These are phyloP conservation scores for Parathielavia hyrcaniae DNA, from an alignment of 495 filamentous ascomycete genomes.

Conservation along the genomic window DNA sequence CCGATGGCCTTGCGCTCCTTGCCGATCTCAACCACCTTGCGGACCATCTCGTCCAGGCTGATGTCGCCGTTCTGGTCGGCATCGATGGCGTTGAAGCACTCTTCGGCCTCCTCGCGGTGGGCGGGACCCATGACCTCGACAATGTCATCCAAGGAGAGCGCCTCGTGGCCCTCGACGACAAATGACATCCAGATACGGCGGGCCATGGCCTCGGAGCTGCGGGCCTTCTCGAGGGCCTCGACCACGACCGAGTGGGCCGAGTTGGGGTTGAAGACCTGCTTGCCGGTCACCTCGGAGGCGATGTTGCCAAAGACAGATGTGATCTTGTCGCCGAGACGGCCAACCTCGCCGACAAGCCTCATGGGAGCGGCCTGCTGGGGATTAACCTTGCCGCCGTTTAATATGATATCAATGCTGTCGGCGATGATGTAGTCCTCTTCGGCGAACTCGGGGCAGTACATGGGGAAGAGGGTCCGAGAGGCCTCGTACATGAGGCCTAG, in stretches of 20 bases:
- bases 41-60: slow-evolving; percentile 88
- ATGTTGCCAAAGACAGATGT: slow-evolving; percentile 90
- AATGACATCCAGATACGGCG: slow-evolving; percentile 97
- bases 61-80: slow-evolving; percentile 89
- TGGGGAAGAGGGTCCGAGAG: slow-evolving; percentile 77
- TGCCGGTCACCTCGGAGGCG: slow-evolving; percentile 88
- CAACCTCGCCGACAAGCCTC: slow-evolving; percentile 69
- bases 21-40: slow-evolving; percentile 75
- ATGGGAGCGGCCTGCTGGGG: slow-evolving; percentile 60
- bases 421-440: slow-evolving; percentile 89
- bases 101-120: slow-evolving; percentile 66
- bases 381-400: slow-evolving; percentile 42
- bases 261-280: slow-evolving; percentile 86
- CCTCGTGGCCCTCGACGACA: slow-evolving; percentile 79
- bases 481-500: slow-evolving; percentile 83
- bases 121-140: slow-evolving; percentile 75
- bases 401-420: slow-evolving; percentile 58
- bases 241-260: slow-evolving; percentile 83
- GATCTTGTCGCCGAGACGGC: slow-evolving; percentile 81
- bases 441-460: slow-evolving; percentile 81
- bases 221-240: slow-evolving; percentile 76
- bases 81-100: slow-evolving; percentile 74
- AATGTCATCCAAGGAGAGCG: slow-evolving; percentile 74
- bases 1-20: slow-evolving; percentile 79
- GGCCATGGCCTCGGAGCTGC: slow-evolving; percentile 79